phyloP scores from a whole-genome alignment of 2,329 filamentous ascomycete genomes.

The Bipolaris gigantea region DNA sequence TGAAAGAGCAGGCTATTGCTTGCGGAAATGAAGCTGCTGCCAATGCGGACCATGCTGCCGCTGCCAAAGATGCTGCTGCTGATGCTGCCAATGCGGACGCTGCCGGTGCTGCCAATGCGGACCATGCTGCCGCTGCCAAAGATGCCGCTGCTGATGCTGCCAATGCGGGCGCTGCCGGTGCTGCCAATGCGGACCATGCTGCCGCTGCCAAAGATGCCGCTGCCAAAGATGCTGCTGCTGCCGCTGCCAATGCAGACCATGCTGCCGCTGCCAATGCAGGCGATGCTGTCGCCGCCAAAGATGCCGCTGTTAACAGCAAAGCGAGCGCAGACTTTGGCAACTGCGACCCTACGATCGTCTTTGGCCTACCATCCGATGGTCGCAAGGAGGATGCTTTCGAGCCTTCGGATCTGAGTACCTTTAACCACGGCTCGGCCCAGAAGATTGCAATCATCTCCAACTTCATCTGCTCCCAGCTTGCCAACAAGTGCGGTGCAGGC shows the following conservation, averaged over 20 bases:
- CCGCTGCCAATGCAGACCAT: neutral
- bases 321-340: conserved; percentile 44
- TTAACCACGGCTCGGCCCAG: conserved; percentile 57
- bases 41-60: neutral
- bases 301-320: neutral
- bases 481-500: conserved; percentile 30
- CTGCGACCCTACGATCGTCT: conserved; percentile 56
- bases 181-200: no score
- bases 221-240: neutral
- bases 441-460: conserved; percentile 53
- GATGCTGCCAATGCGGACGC: no score
- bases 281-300: neutral
- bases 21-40: neutral
- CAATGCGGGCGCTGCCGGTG: no score
- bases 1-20: neutral
- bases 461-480: conserved; percentile 53
- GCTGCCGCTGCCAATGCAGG: neutral
- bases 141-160: neutral
- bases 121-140: no score
- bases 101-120: no score
- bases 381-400: conserved; percentile 51
- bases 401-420: conserved; percentile 48
- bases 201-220: no score
- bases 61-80: neutral
- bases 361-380: conserved; percentile 54